These are phyloP conservation scores for Exophiala lecanii-corni DNA, from an alignment of 2,329 filamentous ascomycete species.

Conservation along the genomic window DNA sequence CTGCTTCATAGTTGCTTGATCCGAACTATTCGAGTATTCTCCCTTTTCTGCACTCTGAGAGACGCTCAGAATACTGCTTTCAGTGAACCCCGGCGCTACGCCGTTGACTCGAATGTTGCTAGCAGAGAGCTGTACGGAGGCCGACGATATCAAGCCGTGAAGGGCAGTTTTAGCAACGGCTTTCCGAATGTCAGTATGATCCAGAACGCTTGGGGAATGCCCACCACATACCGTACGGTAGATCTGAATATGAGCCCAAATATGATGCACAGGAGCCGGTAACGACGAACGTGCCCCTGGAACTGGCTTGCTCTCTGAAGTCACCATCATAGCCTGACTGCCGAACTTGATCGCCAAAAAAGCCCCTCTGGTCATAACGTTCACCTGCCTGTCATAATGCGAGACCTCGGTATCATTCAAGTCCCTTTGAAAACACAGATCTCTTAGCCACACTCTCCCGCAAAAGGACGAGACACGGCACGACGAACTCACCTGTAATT, in stretches of 20 bases:
- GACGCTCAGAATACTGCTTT: slow-evolving; percentile 7
- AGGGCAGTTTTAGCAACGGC: slow-evolving; percentile 11
- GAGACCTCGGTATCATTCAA: slow-evolving; percentile 8
- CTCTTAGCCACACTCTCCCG: no score
- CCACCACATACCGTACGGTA: slow-evolving; percentile 11
- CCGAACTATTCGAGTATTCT: slow-evolving; percentile 7
- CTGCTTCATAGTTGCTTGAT: slow-evolving; percentile 4
- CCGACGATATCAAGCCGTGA: slow-evolving; percentile 6
- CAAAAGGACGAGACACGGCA: no score
- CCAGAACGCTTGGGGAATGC: background rate
- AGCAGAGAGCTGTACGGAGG: slow-evolving; percentile 8
- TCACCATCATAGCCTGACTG: slow-evolving; percentile 16
- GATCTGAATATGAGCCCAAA: slow-evolving; percentile 10
- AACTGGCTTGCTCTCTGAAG: slow-evolving; percentile 9
- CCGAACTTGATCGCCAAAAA: slow-evolving; percentile 14
- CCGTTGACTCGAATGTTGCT: slow-evolving; percentile 19
- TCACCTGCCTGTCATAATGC: slow-evolving; percentile 11
- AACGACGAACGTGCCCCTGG: slow-evolving; percentile 10
- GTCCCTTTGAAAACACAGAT: slow-evolving; percentile 2
- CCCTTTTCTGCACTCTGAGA: slow-evolving; percentile 10
- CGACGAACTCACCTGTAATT: slow-evolving; percentile 8
- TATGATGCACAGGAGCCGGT: slow-evolving; percentile 10
- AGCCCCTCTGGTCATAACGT: slow-evolving; percentile 13
- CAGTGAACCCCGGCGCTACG: slow-evolving; percentile 12
- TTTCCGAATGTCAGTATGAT: background rate